phyloP scores from a whole-genome alignment of 768 basidiomycete genomes.

The Phaeotremella fagi region DNA sequence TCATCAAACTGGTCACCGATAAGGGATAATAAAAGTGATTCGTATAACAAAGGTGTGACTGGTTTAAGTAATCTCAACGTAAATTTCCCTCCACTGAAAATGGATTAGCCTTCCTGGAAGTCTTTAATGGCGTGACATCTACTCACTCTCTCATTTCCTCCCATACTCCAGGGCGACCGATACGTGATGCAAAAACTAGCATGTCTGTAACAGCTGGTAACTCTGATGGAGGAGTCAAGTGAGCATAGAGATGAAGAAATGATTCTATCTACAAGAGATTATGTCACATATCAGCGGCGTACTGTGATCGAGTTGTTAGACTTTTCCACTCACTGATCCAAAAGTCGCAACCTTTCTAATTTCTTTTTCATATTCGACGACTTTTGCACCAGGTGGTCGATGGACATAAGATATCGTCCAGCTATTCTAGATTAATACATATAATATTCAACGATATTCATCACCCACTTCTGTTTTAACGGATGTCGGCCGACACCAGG shows the following conservation, averaged over 20 bases:
- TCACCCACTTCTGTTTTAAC: conserved; percentile 36
- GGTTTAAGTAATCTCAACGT: conserved; percentile 81
- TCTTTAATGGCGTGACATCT: conserved; percentile 1
- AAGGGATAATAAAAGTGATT: conserved; percentile 63
- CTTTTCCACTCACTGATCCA: conserved; percentile 73
- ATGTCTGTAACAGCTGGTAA: conserved; percentile 89
- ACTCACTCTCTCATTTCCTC: conserved; percentile 77
- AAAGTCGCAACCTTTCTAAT: conserved; percentile 89
- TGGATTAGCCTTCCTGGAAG: not conserved
- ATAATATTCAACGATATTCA: not conserved
- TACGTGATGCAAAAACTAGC: conserved; percentile 77
- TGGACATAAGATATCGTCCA: conserved; percentile 54
- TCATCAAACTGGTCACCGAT: conserved; percentile 83
- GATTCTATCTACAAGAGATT: conserved; percentile 67
- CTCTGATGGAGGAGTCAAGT: conserved; percentile 76
- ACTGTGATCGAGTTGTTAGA: not conserved
- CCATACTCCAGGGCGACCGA: conserved; percentile 82
- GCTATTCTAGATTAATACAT: conserved; percentile 20
- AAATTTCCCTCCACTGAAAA: conserved; percentile 76
- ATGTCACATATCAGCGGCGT: not conserved
- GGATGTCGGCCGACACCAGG: conserved; percentile 31
- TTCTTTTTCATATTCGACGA: conserved; percentile 86
- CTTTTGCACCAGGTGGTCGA: conserved; percentile 81
- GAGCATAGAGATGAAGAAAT: conserved; percentile 91
- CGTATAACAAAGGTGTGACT: conserved; percentile 34